These are phyloP conservation scores for Podila minutissima DNA, from an alignment of 192 early-diverging fungal species.

Conservation along the genomic window DNA sequence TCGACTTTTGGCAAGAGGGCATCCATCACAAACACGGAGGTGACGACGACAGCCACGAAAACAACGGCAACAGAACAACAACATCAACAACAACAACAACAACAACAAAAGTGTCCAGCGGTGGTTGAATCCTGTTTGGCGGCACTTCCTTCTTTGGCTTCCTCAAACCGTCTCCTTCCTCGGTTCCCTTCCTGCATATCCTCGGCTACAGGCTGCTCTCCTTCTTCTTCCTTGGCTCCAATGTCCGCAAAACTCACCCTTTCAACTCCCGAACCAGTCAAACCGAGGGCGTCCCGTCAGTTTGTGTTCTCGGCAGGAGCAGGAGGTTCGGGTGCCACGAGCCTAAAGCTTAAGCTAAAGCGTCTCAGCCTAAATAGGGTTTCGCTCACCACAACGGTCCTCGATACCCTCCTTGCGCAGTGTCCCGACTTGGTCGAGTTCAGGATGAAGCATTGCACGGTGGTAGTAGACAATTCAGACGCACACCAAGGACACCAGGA, in stretches of 20 bases:
- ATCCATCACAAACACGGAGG: not conserved
- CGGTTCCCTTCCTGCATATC: too few species aligned
- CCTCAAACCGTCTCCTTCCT: too few species aligned
- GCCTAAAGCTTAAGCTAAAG: not conserved
- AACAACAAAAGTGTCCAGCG: not conserved
- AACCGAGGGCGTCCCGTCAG: too few species aligned
- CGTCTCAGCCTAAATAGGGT: constrained; percentile 3
- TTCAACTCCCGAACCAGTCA: not conserved
- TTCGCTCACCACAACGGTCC: not conserved
- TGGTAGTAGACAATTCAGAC: not conserved
- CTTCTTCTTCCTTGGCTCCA: too few species aligned
- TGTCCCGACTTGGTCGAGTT: constrained; percentile 4
- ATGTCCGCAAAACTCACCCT: not conserved
- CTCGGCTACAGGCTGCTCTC: too few species aligned
- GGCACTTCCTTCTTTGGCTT: too few species aligned
- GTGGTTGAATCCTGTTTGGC: not conserved
- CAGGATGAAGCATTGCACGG: not conserved
- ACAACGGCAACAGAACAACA: not conserved
- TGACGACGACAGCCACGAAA: not conserved
- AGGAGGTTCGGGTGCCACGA: too few species aligned
- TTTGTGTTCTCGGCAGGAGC: too few species aligned
- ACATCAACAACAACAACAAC: not conserved
- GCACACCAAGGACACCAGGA: not conserved
- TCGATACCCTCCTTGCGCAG: constrained; percentile 6
- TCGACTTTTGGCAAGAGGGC: too few species aligned